Base-by-base conservation (phyloP, 1,284 basidiomycete species). In the Pseudozyma sp. region DNA sequence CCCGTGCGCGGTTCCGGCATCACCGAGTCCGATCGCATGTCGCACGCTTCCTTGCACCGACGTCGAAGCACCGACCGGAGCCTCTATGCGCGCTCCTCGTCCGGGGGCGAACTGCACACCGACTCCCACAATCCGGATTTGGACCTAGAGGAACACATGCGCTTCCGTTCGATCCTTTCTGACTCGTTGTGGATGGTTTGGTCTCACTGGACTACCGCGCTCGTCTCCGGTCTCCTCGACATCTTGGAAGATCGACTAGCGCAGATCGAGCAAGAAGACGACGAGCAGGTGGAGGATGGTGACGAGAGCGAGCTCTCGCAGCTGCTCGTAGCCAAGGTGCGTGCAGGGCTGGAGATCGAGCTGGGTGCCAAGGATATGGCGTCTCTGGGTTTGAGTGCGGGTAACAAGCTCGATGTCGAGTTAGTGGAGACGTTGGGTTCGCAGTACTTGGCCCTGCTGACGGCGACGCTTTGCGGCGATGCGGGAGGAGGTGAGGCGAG, bases 141-240 rank as follows among this genome's bases (percentile, higher is more conserved):
- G 5, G 52, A 67, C 37, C 43, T 29, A 31, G 39, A 44, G 7
- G 45, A 47, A 7, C 30, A 60, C 19, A 19, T 31, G 7, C 58
- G 51, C 40, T 65, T 60, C 56, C 57, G 50, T 17, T 54, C 58
- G n/a, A 54, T 74, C 43, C 61, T 69, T 14, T 67, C 63, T 33
- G 68, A 64, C 48, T 67, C 67, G 49, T 56, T 75, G n/a, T 75
- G 68, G 67, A 75, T 67, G 63, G 72, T 75, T 3, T 75, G 72
- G 72, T 62, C 62, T 16, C 67, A 69, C 17, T 75, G 72, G 72
- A 70, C 67, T 24, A 59, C 53, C 33, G 72, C 72, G 7, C 68
- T 75, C 33, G 46, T 75, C 9, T 59, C 55, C 11, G 72, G 72
- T 6, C 47, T 75, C 24, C 50, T 75, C 17, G 72, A 75, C 31